A percentile compares a stretch with the other conserved stretches of the same genome.
Conservation (phyloP, 2,329 filamentous ascomycete species). For the Penicillium freii region DNA sequence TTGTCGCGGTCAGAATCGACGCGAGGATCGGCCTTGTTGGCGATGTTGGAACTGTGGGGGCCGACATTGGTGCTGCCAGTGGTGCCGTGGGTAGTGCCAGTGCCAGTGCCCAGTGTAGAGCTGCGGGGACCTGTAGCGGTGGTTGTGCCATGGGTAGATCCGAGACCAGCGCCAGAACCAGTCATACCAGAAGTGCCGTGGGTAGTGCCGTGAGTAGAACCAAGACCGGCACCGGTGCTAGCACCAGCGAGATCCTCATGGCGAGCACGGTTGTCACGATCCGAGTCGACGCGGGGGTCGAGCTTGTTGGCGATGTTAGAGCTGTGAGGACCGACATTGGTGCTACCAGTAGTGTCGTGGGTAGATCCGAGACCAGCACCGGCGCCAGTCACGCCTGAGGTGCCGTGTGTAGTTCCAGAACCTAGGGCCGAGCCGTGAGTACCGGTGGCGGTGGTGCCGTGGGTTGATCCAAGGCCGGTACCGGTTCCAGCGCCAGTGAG, state of each 20-base stretch:
- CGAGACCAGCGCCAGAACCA: background rate
- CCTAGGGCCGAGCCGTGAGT: background rate
- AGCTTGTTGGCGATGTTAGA: slow-evolving; percentile 34
- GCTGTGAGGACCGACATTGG: slow-evolving; percentile 39
- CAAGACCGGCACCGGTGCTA: background rate
- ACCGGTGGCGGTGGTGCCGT: background rate
- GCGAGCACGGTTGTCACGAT: slow-evolving; percentile 29
- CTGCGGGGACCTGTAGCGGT: slow-evolving; percentile 11
- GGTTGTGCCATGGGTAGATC: background rate
- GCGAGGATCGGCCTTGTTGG: slow-evolving; percentile 20
- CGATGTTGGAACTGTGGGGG: background rate
- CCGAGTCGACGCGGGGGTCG: slow-evolving; percentile 38
- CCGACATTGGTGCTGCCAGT: background rate
- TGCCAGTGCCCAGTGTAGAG: background rate
- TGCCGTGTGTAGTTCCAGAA: background rate
- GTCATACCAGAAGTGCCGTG: background rate
- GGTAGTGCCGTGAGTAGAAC: background rate
- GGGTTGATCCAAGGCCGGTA: background rate
- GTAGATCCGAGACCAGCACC: background rate
- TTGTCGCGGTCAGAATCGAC: slow-evolving; percentile 5
- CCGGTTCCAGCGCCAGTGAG: background rate
- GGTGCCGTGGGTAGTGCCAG: background rate
- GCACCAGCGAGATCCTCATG: background rate
- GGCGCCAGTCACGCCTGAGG: background rate
- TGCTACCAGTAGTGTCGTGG: background rate